A percentile compares a stretch with the other conserved stretches of the same genome.
phyloP scores from a whole-genome alignment of 768 basidiomycete species.

The Pisolithus tinctorius region DNA sequence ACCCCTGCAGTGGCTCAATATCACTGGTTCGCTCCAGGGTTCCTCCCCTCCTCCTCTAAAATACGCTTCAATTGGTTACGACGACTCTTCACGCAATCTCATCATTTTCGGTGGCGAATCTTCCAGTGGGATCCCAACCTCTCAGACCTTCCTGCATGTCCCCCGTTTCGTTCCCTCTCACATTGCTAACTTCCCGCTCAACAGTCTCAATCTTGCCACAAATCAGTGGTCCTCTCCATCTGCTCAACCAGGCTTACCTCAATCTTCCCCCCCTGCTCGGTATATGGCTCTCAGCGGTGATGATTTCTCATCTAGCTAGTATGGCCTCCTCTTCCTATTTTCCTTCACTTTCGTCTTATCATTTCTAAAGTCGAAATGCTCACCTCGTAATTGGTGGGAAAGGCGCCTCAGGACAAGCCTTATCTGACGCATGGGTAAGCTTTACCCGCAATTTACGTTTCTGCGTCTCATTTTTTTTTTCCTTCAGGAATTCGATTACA shows the following conservation, averaged over 20 bases:
- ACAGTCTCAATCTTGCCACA: constrained; percentile 56
- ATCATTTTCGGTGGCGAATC: constrained; percentile 77
- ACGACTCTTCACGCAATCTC: constrained; percentile 43
- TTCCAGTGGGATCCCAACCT: constrained; percentile 52
- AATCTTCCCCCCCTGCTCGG: constrained; percentile 49
- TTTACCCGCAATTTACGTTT: neutral
- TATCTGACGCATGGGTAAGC: constrained; percentile 72
- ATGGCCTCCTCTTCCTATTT: constrained; percentile 23
- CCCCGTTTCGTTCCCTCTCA: neutral
- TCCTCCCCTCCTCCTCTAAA: constrained; percentile 54
- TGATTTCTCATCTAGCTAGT: constrained; percentile 83
- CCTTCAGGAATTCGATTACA: constrained; percentile 70
- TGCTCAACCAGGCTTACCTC: constrained; percentile 44
- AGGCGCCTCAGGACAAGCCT: constrained; percentile 42
- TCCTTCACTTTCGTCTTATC: constrained; percentile 13
- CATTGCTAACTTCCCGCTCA: constrained; percentile 2
- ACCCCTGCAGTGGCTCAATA: constrained; percentile 58
- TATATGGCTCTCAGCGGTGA: constrained; percentile 57
- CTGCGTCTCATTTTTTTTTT: neutral
- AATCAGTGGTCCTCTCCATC: constrained; percentile 55
- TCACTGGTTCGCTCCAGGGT: constrained; percentile 51
- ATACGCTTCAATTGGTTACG: constrained; percentile 62
- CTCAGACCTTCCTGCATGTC: constrained; percentile 62
- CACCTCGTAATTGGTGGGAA: constrained; percentile 72
- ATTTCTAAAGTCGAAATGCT: constrained; percentile 53